Base-by-base conservation (phyloP, 1,284 basidiomycete genomes). In the Microbotryum intermedium region DNA sequence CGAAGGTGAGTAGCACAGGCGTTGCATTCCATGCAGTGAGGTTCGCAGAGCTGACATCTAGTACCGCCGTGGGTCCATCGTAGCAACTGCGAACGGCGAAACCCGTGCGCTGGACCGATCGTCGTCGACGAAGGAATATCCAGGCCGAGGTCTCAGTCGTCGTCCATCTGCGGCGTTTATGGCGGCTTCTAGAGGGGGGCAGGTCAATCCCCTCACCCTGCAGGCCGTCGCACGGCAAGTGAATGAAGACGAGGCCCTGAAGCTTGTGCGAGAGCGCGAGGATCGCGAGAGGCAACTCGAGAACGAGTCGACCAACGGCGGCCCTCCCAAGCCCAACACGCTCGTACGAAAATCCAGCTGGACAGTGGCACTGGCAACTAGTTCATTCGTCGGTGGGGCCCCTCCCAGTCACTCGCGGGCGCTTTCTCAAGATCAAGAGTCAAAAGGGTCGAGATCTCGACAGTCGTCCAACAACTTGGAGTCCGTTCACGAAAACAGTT, bases 161-260 rank as follows among this genome's bases (percentile, higher is more conserved):
- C 57, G 47, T 0, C 53, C 58, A 1, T 58, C 57, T 0, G 44
- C 55, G 2, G 63, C 64, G 4, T 65, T 65, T 52, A 34, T 58
- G 28, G 44, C 53, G n/a, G 64, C 66, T 9, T 55, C 55, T 0
- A 18, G 39, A 18, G 42, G 57, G 21, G 58, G 55, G 1, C 39
- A 49, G 5, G 53, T 70, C 8, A 54, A 70, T 48, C 69, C 69
- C 0, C 46, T 70, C 28, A 69, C 65, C 5, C 53, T 67, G n/a
- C 62, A 64, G 11, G 65, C 67, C 4, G 46, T 70, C 23, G 56
- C 59, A 20, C 55, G 69, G 1, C 49, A 58, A 13, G 67, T 56
- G n/a, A 55, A 50, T 4, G 67, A 70, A 46, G 53, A 52, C 6
- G 69, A 69, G 23, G 67, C 67, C 21, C 29, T 65, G 21, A 28